Conservation (phyloP, 2,329 filamentous ascomycete species). For the Fusarium luffae region DNA sequence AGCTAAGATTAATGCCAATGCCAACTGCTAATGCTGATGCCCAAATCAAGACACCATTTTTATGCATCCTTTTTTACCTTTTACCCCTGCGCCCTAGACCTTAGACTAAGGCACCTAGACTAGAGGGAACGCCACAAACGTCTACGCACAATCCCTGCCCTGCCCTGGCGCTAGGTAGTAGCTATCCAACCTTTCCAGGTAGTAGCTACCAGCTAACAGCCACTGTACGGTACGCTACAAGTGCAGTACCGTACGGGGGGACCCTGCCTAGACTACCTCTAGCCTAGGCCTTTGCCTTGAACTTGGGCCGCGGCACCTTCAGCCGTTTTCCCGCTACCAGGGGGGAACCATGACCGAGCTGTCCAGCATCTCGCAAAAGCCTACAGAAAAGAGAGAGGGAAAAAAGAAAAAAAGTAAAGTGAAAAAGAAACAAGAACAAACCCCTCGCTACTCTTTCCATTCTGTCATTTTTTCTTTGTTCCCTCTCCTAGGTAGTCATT, state of each 20-base stretch:
- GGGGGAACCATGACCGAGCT: slow-evolving; percentile 14
- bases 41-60: slow-evolving; percentile 11
- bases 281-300: not conserved
- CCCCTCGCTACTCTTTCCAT: slow-evolving; percentile 6
- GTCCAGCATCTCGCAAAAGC: slow-evolving; percentile 3
- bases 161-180: slow-evolving; percentile 1
- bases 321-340: slow-evolving; percentile 35
- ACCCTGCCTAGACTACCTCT: not conserved
- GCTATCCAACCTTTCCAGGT: slow-evolving; percentile 13
- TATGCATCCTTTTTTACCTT: slow-evolving; percentile 18
- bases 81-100: slow-evolving; percentile 21
- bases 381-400: not conserved
- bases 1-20: slow-evolving; percentile 3
- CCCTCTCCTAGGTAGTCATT: not conserved
- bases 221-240: slow-evolving; percentile 2
- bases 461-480: slow-evolving; percentile 18
- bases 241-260: not conserved
- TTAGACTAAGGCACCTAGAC: not conserved
- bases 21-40: slow-evolving; percentile 6
- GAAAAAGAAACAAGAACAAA: slow-evolving; percentile 11
- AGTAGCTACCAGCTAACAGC: not conserved
- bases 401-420: not conserved
- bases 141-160: slow-evolving; percentile 9
- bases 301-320: slow-evolving; percentile 35
- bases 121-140: slow-evolving; percentile 32